Evolutionary conservation across 768 basidiomycete species (phyloP).

Genomic region (Vishniacozyma victoriae): DNA sequence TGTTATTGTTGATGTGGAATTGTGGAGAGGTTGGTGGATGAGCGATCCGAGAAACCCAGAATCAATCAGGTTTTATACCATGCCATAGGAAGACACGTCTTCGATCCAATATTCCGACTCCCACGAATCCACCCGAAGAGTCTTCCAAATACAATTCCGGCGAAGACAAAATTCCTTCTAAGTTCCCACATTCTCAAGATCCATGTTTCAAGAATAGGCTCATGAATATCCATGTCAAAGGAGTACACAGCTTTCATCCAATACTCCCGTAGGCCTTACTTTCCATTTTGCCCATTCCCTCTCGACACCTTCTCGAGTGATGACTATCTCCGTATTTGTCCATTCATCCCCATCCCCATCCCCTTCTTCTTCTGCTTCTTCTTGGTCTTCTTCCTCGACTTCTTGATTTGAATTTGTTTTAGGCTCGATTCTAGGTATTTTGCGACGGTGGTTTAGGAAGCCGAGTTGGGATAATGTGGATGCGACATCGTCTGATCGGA

Average conservation of each 20-base stretch:
- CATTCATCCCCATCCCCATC: slow-evolving; percentile 43
- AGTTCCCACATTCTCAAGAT: too few species aligned
- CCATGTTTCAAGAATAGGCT: too few species aligned
- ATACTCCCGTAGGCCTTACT: slow-evolving; percentile 54
- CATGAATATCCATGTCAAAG: too few species aligned
- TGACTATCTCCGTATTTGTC: slow-evolving; percentile 51
- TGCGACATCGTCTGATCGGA: slow-evolving; percentile 77
- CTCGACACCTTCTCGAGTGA: slow-evolving; percentile 65
- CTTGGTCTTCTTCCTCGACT: slow-evolving; percentile 18
- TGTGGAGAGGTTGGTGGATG: too few species aligned
- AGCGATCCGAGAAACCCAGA: too few species aligned
- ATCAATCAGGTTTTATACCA: too few species aligned
- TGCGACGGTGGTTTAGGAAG: slow-evolving; percentile 51
- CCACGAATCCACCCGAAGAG: too few species aligned
- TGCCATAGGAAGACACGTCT: too few species aligned
- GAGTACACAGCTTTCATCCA: slow-evolving; percentile 45
- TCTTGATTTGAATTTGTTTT: slow-evolving; percentile 1
- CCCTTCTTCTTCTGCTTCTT: slow-evolving; percentile 36
- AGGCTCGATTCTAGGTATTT: slow-evolving; percentile 32
- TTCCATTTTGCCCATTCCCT: slow-evolving; percentile 60
- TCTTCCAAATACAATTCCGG: too few species aligned
- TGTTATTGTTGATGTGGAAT: too few species aligned
- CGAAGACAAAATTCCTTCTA: too few species aligned
- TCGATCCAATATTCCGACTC: too few species aligned
- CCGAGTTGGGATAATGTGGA: slow-evolving; percentile 86